A percentile compares a stretch with the other conserved stretches of the same genome.
These are phyloP conservation scores for Cercospora brassicicola DNA, from an alignment of 2,329 filamentous ascomycete species.

Conservation along the genomic window DNA sequence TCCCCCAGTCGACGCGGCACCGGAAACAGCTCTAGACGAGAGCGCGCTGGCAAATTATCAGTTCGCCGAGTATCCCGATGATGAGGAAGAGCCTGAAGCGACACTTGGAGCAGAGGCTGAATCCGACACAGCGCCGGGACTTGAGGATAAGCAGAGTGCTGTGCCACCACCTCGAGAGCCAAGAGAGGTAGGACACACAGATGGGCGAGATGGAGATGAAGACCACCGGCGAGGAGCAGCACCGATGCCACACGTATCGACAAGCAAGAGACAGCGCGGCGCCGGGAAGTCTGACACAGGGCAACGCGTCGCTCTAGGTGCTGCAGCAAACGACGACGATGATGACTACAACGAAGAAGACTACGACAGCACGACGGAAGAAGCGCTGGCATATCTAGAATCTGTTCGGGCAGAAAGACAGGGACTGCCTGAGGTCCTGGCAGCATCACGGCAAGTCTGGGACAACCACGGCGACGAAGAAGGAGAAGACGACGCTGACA, in stretches of 20 bases:
- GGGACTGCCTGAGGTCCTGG: constrained; percentile 31
- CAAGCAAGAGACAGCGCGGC: neutral
- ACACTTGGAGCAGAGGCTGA: constrained; percentile 2
- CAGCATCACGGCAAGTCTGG: constrained; percentile 21
- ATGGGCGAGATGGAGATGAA: neutral
- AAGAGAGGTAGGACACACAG: neutral
- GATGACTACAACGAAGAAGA: constrained; percentile 27
- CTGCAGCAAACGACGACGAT: constrained; percentile 28
- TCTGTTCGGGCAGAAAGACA: constrained; percentile 35
- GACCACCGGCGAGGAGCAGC: neutral
- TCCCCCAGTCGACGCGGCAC: neutral
- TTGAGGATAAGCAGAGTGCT: neutral
- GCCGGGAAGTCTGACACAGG: constrained; percentile 20
- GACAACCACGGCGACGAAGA: constrained; percentile 6
- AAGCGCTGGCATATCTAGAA: constrained; percentile 39
- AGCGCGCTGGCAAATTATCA: constrained; percentile 23
- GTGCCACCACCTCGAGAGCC: neutral
- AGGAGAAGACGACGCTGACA: constrained; percentile 38
- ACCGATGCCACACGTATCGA: neutral
- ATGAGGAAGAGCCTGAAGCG: constrained; percentile 17
- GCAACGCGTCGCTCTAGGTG: constrained; percentile 32
- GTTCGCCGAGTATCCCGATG: constrained; percentile 20
- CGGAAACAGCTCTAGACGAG: constrained; percentile 2
- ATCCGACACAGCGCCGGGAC: neutral
- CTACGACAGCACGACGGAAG: constrained; percentile 31